A percentile compares a stretch with the other conserved stretches of the same genome.
Conservation (phyloP, 208 protist species). For the Lotmaria passim region DNA sequence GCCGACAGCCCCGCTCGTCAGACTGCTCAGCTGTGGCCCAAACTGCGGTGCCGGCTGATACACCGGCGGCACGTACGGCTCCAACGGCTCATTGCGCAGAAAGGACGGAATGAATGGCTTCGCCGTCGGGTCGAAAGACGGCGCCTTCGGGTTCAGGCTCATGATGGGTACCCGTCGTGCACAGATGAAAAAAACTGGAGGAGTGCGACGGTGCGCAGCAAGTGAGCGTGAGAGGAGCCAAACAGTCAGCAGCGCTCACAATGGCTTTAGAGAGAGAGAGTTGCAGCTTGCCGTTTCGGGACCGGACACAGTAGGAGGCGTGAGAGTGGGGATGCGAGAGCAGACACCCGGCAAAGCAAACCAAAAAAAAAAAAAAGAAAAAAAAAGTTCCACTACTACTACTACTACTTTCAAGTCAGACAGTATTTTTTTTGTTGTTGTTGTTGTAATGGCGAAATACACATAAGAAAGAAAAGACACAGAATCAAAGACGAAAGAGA, state of each 20-base stretch:
- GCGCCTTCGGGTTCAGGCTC: constrained; percentile 66
- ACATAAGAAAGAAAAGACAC: no score
- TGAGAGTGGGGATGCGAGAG: no score
- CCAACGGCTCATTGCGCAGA: constrained; percentile 17
- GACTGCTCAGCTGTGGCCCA: constrained; percentile 18
- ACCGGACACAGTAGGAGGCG: no score
- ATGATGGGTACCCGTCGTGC: constrained; percentile 19
- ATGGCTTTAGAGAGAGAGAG: no score
- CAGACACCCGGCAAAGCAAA: no score
- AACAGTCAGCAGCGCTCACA: no score
- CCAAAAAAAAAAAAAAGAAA: constrained; percentile 10
- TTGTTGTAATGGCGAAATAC: no score
- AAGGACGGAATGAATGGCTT: constrained; percentile 40
- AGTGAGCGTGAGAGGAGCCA: neutral
- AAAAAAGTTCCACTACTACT: constrained; percentile 11
- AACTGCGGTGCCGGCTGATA: constrained; percentile 33
- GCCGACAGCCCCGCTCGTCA: neutral
- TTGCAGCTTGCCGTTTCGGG: no score
- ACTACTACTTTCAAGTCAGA: constrained; percentile 5
- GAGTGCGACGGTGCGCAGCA: no score
- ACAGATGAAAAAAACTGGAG: neutral
- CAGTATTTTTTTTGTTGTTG: no score
- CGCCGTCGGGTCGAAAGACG: constrained; percentile 63
- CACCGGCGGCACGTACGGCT: constrained; percentile 23
- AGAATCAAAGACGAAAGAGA: no score